Evolutionary conservation across 2,329 filamentous ascomycete species (phyloP).

Genomic region (Aspergillus nomiae): DNA sequence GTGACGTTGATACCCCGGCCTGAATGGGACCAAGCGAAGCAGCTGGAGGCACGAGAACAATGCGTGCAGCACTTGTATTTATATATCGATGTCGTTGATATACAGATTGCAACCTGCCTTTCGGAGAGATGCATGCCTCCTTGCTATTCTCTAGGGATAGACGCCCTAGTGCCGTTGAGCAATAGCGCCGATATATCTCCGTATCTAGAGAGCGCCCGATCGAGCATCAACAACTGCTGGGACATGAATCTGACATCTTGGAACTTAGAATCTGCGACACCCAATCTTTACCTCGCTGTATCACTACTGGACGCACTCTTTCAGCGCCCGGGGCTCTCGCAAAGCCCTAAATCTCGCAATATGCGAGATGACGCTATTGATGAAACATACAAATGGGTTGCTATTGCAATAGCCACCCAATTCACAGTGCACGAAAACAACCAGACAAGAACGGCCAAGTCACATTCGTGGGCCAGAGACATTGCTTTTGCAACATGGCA

Average conservation of each 20-base stretch:
- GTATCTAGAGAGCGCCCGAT: neutral
- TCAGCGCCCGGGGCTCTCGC: neutral
- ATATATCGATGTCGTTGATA: constrained; percentile 17
- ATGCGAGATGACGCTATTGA: constrained; percentile 10
- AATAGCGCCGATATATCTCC: neutral
- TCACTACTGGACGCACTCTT: constrained; percentile 14
- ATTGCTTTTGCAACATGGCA: constrained; percentile 12
- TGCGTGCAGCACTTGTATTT: constrained; percentile 11
- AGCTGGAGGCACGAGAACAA: neutral
- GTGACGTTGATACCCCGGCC: neutral
- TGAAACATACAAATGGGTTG: constrained; percentile 16
- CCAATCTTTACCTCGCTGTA: constrained; percentile 11
- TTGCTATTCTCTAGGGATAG: constrained; percentile 14
- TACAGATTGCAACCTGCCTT: constrained; percentile 14
- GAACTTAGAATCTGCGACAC: no score
- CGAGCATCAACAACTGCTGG: neutral
- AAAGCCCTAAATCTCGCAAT: neutral
- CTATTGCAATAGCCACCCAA: constrained; percentile 14
- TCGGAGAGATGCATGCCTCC: constrained; percentile 14
- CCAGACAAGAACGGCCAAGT: neutral
- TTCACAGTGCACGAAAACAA: constrained; percentile 6
- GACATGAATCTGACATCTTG: no score
- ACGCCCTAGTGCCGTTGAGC: constrained; percentile 6
- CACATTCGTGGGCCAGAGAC: constrained; percentile 1
- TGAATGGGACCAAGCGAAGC: neutral